These are phyloP conservation scores for Gossypium gossypioides DNA, from an alignment of 441 rosid species.

Conservation along the genomic window DNA sequence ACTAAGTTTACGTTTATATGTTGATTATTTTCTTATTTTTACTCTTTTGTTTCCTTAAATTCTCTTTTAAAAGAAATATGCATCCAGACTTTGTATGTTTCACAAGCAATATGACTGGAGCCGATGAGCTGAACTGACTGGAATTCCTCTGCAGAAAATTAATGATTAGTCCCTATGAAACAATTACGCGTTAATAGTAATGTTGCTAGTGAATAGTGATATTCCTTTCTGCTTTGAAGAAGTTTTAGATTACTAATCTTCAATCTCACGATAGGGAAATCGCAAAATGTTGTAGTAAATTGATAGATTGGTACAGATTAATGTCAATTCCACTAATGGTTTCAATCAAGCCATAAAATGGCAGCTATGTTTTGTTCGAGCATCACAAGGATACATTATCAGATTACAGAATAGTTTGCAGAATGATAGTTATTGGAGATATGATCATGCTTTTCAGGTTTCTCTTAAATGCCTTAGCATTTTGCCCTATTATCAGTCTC, in stretches of 20 bases:
- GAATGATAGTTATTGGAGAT: background rate
- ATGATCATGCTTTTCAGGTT: background rate
- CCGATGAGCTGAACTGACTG: background rate
- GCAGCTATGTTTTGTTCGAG: background rate
- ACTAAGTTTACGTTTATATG: background rate
- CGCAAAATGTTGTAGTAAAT: background rate
- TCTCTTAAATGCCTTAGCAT: background rate
- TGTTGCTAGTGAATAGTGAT: background rate
- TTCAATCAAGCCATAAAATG: background rate
- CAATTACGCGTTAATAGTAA: background rate
- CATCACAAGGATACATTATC: background rate
- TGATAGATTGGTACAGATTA: background rate
- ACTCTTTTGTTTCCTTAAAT: background rate
- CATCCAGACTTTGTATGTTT: background rate
- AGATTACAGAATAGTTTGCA: background rate
- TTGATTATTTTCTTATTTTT: background rate
- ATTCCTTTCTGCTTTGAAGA: background rate
- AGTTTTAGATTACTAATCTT: background rate
- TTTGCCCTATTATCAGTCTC: background rate
- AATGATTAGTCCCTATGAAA: background rate
- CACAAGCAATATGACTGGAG: background rate
- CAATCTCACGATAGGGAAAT: background rate
- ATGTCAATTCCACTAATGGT: background rate
- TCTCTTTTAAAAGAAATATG: background rate
- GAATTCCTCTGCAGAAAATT: conserved; percentile 1